Percentiles rank a stretch among this genome's conserved stretches.
These are phyloP conservation scores for Fraxinus dipetala DNA, from an alignment of 305 asterid genomes.

Conservation along the genomic window DNA sequence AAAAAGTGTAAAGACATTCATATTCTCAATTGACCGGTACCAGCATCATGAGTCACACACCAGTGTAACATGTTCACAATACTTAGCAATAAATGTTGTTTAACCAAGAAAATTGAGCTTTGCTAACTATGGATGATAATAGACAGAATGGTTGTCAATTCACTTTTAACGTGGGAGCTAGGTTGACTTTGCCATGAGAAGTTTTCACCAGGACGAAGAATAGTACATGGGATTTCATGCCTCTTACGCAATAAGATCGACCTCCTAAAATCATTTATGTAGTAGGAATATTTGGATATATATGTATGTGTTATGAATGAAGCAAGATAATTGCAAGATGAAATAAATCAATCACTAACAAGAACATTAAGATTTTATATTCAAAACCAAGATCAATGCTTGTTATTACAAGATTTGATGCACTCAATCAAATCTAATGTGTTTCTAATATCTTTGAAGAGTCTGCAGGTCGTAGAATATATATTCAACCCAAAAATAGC, in stretches of 20 bases:
- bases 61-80: not conserved
- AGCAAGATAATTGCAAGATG: too few relatives aligned
- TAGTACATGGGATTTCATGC: not conserved
- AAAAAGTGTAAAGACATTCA: not conserved
- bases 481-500: too few relatives aligned
- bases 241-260: not conserved
- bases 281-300: not conserved
- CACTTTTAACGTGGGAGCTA: not conserved
- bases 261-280: not conserved
- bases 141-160: not conserved
- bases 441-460: too few relatives aligned
- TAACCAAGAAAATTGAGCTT: not conserved
- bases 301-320: too few relatives aligned
- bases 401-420: too few relatives aligned
- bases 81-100: not conserved
- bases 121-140: not conserved
- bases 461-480: too few relatives aligned
- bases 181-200: not conserved
- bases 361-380: too few relatives aligned
- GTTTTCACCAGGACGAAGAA: not conserved
- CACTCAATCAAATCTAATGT: too few relatives aligned
- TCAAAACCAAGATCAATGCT: too few relatives aligned
- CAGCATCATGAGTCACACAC: not conserved
- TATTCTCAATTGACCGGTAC: not conserved
- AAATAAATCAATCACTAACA: too few relatives aligned